Evolutionary conservation across 441 rosid genomes (phyloP), one percentile per base, ranked within the genome.

Genomic region (Corymbia calophylla): DNA sequence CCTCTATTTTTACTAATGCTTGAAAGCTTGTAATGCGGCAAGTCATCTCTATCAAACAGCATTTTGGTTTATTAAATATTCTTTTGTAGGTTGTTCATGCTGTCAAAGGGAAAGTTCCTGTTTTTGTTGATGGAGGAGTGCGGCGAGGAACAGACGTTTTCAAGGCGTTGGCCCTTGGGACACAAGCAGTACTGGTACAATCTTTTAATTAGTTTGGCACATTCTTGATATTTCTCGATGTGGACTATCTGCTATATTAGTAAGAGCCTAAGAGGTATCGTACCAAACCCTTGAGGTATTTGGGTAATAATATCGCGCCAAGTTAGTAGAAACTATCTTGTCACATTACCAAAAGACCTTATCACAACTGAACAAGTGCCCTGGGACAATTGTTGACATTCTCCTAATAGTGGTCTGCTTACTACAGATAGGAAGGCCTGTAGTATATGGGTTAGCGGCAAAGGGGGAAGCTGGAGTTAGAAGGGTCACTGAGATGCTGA

Each of bases 121-220:
- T 96, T 70, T 92, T 97, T n/a, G 48, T 96, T 77, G 98, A 98
- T 92, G 99, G 98, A 80, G 99, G 99, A 90, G 92, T 96, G 13
- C 90, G 99, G 89, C 94, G 97, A 85, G 99, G 98, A 89, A 95
- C 98, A 1, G 98, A 98, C 90, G 94, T 98, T 91, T 96, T 98
- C 95, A 97, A 97, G 91, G 98, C 99, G 6, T 91, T 97, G 88
- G 97, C 97, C 48, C 96, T 97, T 3, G 99, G 99, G 49, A 99
- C 97, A 68, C 93, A 95, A 92, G 97, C 97, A 89, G 96, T 97
- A 73, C 97, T 97, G 86, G 99, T 96, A 94, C 93, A 95, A 86
- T 89, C 87, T 48, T 62, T 47, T n/a, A 66, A n/a, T 31, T 66
- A 66, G 73, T 66, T 66, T 31, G 73, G 70, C 70, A 64, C 35